Percentiles rank a stretch among this genome's conserved stretches.
Conservation (phyloP, 202 grass and related monocot species). For the Panicum virgatum region DNA sequence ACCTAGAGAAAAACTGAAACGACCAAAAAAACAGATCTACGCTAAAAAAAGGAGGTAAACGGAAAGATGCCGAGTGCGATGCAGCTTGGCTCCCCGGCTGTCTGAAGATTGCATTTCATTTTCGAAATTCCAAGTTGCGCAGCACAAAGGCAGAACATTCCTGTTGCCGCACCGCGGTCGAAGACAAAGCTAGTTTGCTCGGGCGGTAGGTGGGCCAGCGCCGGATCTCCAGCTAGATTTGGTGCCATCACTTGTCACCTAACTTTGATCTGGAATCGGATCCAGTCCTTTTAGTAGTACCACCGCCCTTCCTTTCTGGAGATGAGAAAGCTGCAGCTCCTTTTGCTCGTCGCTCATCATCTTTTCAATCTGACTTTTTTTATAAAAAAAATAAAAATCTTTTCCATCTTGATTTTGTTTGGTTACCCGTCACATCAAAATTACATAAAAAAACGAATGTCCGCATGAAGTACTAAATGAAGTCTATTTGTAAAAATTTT, state of each 20-base stretch:
- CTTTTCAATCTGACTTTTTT: conserved; percentile 14
- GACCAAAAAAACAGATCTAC: background rate
- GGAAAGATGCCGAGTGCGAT: background rate
- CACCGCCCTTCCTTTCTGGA: too few species aligned
- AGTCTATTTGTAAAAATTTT: too few species aligned
- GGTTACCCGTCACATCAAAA: too few species aligned
- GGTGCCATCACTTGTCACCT: conserved; percentile 10
- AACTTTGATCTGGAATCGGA: conserved; percentile 37
- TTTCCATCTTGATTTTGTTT: too few species aligned
- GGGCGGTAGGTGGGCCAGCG: background rate
- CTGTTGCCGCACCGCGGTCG: background rate
- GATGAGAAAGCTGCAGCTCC: background rate
- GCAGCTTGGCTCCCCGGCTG: background rate
- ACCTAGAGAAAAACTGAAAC: background rate
- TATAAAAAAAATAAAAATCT: background rate
- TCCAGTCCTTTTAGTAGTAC: background rate
- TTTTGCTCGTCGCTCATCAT: background rate
- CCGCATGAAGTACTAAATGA: too few species aligned
- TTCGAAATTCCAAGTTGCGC: background rate
- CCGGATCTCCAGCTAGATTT: conserved; percentile 35
- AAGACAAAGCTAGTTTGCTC: background rate
- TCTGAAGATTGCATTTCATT: background rate
- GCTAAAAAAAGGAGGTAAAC: background rate
- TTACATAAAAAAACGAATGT: too few species aligned
- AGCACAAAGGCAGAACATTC: too few species aligned